Evolutionary conservation across 345 rosid genomes (phyloP), one percentile per base, ranked within the genome.

Genomic region (Sonneratia alba): DNA sequence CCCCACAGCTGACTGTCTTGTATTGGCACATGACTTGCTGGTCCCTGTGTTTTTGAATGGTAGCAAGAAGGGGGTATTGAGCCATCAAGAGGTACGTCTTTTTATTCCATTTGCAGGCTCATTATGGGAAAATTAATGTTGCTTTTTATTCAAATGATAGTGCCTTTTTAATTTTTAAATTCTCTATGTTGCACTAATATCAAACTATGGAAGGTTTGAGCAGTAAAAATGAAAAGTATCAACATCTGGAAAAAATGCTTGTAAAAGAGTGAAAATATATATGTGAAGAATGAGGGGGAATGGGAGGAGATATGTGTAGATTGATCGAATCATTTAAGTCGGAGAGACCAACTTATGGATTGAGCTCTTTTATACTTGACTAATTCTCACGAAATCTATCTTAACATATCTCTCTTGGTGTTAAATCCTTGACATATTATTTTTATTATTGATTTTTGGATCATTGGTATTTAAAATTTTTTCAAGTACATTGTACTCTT

Each of bases 1-100:
- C 47, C 99, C 99, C 2, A 95, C 99, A 24, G 90, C 95, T 0
- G 99, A 95, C 77, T 91, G 97, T 79, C 92, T 95, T 78, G 85
- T 81, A 36, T 78, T 95, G 91, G 95, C 92, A 67, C 74, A 84
- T 86, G 97, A 89, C 65, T 84, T 92, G 80, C 75, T 95, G 77
- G 73, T 78, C 78, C 97, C 99, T 37, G 97, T 90, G 38, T 69
- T 89, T 71, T 85, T 89, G 93, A 92, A 89, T 72, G 96, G 97
- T 55, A 76, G 87, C 71, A 84, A 82, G 82, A 94, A 84, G 83
- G 86, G 83, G 76, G 82, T 84, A 64, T 82, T 95, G 77, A 95
- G 99, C 79, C 99, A 92, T 83, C 99, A 94, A 81, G 98, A 91
- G 98, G 98, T 91, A 81, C 21, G 32, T 38, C 3, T 69, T 62